A percentile compares a stretch with the other conserved stretches of the same genome.
Conservation (phyloP, 371 early-diverging fungal species). For the Saksenaea oblongispora region DNA sequence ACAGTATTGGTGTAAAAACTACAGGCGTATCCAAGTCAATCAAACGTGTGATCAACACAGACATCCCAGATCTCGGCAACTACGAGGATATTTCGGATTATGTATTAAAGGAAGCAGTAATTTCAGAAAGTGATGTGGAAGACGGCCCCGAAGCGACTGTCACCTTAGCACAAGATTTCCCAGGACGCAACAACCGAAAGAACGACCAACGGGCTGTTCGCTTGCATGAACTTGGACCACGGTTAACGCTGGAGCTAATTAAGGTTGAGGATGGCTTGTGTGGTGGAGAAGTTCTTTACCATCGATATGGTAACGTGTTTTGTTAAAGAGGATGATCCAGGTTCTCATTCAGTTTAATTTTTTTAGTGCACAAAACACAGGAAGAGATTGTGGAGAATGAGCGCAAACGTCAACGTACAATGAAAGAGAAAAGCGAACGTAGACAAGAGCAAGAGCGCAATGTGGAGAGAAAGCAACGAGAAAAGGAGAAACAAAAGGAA, state of each 20-base stretch:
- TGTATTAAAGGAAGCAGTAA: slow-evolving; percentile 81
- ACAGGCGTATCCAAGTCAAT: slow-evolving; percentile 91
- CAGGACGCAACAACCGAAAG: slow-evolving; percentile 72
- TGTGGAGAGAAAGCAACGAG: slow-evolving; percentile 76
- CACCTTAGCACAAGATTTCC: slow-evolving; percentile 78
- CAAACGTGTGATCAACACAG: slow-evolving; percentile 74
- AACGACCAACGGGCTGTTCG: slow-evolving; percentile 86
- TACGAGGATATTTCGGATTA: slow-evolving; percentile 93
- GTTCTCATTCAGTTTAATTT: neutral
- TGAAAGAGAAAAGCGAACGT: slow-evolving; percentile 67
- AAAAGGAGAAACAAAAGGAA: slow-evolving; percentile 46
- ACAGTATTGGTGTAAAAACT: slow-evolving; percentile 83
- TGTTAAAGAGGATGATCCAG: neutral
- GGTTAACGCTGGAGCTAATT: slow-evolving; percentile 82
- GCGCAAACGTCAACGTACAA: slow-evolving; percentile 54
- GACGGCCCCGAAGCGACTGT: slow-evolving; percentile 84
- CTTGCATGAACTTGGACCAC: slow-evolving; percentile 91
- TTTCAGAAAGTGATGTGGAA: slow-evolving; percentile 92
- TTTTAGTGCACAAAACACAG: slow-evolving; percentile 68
- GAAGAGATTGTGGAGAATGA: slow-evolving; percentile 69
- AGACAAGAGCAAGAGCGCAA: slow-evolving; percentile 80
- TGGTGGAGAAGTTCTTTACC: slow-evolving; percentile 91
- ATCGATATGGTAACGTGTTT: slow-evolving; percentile 56
- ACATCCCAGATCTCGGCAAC: slow-evolving; percentile 77
- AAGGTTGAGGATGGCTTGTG: slow-evolving; percentile 94